These are phyloP conservation scores for Aspergillus hancockii DNA, from an alignment of 495 filamentous ascomycete genomes.

Conservation along the genomic window DNA sequence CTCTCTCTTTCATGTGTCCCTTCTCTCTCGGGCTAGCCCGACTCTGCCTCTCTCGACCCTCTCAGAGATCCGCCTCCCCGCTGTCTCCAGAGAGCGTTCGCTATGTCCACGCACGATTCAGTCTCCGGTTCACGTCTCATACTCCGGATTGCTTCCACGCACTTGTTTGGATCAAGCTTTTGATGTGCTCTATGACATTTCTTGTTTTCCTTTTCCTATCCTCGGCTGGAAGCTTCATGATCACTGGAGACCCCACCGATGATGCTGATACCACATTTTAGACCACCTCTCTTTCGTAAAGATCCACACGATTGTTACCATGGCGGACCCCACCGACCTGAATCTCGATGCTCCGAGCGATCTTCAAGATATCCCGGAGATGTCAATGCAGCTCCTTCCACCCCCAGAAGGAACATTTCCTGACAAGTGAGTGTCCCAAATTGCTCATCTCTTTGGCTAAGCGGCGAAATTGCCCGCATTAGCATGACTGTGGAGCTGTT, in stretches of 20 bases:
- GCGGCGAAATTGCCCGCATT: neutral
- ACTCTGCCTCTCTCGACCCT: neutral
- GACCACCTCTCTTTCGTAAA: constrained; percentile 11
- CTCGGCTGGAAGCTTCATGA: neutral
- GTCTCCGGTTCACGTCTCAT: constrained; percentile 25
- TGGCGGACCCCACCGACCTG: constrained; percentile 46
- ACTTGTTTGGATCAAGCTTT: constrained; percentile 25
- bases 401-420: constrained; percentile 48
- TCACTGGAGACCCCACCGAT: constrained; percentile 4
- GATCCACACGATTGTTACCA: constrained; percentile 24
- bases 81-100: constrained; percentile 13
- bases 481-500: neutral
- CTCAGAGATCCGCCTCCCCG: constrained; percentile 9
- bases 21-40: neutral
- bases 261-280: constrained; percentile 23
- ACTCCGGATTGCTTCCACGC: constrained; percentile 45
- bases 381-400: constrained; percentile 44
- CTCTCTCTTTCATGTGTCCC: neutral
- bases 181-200: constrained; percentile 3
- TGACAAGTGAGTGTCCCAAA: constrained; percentile 40
- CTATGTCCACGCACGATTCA: constrained; percentile 46
- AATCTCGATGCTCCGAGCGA: constrained; percentile 51
- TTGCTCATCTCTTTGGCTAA: neutral
- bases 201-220: constrained; percentile 10
- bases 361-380: constrained; percentile 50